phyloP scores from a whole-genome alignment of 257 asterid genomes.

The Voacanga thouarsii region DNA sequence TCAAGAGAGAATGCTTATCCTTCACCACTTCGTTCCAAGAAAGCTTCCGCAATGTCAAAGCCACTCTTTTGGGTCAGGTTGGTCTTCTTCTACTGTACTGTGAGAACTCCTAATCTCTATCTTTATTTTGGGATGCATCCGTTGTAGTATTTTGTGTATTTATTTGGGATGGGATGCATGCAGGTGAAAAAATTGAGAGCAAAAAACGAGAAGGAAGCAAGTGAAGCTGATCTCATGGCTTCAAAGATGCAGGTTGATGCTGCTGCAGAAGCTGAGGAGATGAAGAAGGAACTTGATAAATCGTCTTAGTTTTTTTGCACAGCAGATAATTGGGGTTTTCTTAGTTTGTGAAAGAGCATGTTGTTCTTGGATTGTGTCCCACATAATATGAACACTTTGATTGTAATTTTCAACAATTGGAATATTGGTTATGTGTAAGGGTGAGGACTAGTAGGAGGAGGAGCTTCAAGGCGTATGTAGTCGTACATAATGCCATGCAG shows the following conservation, averaged over 20 bases:
- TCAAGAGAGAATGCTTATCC: slow-evolving; percentile 24
- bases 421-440: too few relatives aligned
- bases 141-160: not conserved
- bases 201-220: slow-evolving; percentile 32
- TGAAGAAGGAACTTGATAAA: slow-evolving; percentile 31
- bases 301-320: slow-evolving; percentile 4
- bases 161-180: not conserved
- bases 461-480: slow-evolving; percentile 65
- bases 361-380: too few relatives aligned
- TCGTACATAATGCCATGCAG: slow-evolving; percentile 75
- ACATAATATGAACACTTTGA: too few relatives aligned
- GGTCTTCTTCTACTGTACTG: not conserved
- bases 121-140: too few relatives aligned
- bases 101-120: not conserved
- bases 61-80: slow-evolving; percentile 31
- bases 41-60: slow-evolving; percentile 27
- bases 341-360: too few relatives aligned
- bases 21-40: slow-evolving; percentile 24
- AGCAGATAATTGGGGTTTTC: not conserved
- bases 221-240: slow-evolving; percentile 33
- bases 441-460: not conserved
- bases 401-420: too few relatives aligned
- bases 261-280: slow-evolving; percentile 40
- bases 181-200: slow-evolving; percentile 39
- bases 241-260: slow-evolving; percentile 48